Base-by-base conservation (phyloP, 2,329 filamentous ascomycete genomes). In the Epicoccum sorghinum region DNA sequence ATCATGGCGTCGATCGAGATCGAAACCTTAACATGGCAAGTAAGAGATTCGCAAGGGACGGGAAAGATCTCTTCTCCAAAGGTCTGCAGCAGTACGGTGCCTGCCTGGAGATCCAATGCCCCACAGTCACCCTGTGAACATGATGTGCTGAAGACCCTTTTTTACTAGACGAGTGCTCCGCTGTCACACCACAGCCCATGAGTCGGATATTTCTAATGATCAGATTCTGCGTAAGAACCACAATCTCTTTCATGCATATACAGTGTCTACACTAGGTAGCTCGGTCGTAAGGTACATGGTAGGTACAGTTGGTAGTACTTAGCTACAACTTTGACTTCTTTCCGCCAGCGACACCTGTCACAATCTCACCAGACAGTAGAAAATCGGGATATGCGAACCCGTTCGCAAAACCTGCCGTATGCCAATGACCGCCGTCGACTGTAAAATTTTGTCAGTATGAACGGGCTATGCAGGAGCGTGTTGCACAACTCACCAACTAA, bases 401-500 rank as follows among this genome's bases (percentile, higher is more conserved):
- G 6, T 74, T 75, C 4, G 70, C 68, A 35, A 75, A 68, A 8
- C 68, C 66, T 7, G 70, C 68, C 2, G 66, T 71, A 53, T 78
- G 78, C 82, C 82, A 84, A 24, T 77, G 74, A 2, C 79, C 82
- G 24, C 82, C 82, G 62, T 84, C 82, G 4, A 84, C 83, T 74
- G 55, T 3, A 36, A 52, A 33, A 8, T 23, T 9, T n/a, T 37
- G 54, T 70, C 41, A 72, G 66, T 30, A 10, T 7, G 27, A 7
- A 1, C 18, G 24, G n/a, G 8, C 30, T 4, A 2, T 13, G 7
- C 5, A n/a, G n/a, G 8, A 22, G 29, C 7, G 7, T 25, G 37
- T 7, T 7, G 10, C 14, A 14, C 2, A 9, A 72, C 74, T 89
- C 86, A 62, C 90, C 90, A 29, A 96, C 89, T 32, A 97, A 77